Evolutionary conservation across 495 filamentous ascomycete species (phyloP).

Genomic region (Trichoderma reesei): DNA sequence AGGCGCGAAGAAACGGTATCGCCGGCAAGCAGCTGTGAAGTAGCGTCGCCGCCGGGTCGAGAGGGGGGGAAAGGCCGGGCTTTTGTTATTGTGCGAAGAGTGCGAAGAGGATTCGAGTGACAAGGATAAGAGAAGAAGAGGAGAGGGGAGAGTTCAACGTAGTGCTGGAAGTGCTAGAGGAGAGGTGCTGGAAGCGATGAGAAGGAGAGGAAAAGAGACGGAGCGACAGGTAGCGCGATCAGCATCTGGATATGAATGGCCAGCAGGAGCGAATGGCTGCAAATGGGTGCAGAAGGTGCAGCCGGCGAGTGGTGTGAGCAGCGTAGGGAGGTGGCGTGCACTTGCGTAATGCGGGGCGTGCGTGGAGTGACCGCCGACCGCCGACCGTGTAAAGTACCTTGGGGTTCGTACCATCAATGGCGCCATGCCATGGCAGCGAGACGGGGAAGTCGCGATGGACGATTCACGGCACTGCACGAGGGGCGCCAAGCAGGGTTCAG

Average conservation of each 20-base stretch:
- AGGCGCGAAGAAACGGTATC: background rate
- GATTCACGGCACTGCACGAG: background rate
- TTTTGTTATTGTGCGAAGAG: background rate
- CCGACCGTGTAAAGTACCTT: too few relatives aligned
- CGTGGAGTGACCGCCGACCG: background rate
- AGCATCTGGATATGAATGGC: background rate
- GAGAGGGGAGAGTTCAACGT: background rate
- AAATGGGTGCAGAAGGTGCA: background rate
- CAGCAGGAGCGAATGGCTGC: background rate
- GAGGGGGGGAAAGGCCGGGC: background rate
- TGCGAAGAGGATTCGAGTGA: background rate
- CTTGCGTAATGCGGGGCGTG: slow-evolving; percentile 4
- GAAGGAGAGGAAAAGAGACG: background rate
- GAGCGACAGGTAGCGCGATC: background rate
- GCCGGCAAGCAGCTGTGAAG: background rate
- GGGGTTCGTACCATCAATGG: background rate
- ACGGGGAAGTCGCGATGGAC: background rate
- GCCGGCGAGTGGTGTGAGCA: background rate
- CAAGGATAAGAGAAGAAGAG: background rate
- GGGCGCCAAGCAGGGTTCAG: background rate
- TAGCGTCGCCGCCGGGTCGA: background rate
- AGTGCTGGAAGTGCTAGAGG: background rate
- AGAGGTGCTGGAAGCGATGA: background rate
- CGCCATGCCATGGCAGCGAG: background rate
- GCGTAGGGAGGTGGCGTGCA: background rate